Base-by-base conservation (phyloP, 2,329 filamentous ascomycete species). In the Hypoxylon sp. region DNA sequence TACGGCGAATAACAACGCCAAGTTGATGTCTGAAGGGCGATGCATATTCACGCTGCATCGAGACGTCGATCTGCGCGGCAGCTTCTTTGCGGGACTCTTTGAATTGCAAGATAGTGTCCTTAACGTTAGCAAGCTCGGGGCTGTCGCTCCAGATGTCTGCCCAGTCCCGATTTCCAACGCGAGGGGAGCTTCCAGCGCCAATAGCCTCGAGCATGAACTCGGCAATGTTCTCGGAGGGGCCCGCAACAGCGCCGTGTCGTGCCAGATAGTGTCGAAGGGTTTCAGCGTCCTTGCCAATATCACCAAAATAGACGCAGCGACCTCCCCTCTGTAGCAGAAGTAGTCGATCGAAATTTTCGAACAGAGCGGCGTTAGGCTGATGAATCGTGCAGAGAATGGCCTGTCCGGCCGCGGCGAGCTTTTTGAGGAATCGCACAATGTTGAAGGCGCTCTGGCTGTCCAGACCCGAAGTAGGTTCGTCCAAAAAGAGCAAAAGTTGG, bases 341-440 rank as follows among this genome's bases (percentile, higher is more conserved):
- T 1, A 97, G 84, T 11, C 92, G 86, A 74, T 97, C 93, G 68
- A 97, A 97, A 76, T 93, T 90, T 76, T 95, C 91, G 70, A 97
- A 97, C 0, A 97, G 83, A 0, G 91, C 89, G 15, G 91, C 91
- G 68, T 93, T 94, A 1, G 93, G 93, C 75, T 97, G 93, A 76
- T 97, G 93, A 67, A 97, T 97, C 0, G 93, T 97, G 79, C 92
- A 96, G 3, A 97, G 84, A 69, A 97, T 93, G 8, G 93, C 93
- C 74, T 97, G 93, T 1, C 93, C 93, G 2, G 91, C 90, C n/a
- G 85, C 82, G 51, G 90, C 88, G 5, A 93, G 84, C 78, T 92
- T 93, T 71, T 87, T 87, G n/a, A 93, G 80, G 81, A 93, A 91
- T 32, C 89, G 88, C 24, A 92, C 88, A 68, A 92, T 92, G 76